Evolutionary conservation across 169 alveolate genomes (phyloP), one percentile per base, ranked within the genome.

Genomic region (Cryptosporidium ubiquitum): DNA sequence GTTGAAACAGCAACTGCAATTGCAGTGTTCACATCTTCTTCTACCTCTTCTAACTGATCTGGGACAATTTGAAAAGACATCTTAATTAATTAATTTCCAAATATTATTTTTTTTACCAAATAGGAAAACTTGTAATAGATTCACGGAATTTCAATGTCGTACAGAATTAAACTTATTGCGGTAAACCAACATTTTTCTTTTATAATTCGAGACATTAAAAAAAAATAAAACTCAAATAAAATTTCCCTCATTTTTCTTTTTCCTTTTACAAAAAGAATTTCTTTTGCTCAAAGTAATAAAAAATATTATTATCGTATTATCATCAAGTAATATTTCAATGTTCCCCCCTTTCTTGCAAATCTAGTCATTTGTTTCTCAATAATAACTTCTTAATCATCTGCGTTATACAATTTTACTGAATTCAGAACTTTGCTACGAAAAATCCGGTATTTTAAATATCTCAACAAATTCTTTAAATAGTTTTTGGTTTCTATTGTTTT

Each of bases 1-100:
- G 89, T 47, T 44, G 75, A 60, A 20, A 79, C 89, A 29, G 89
- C 74, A 26, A 79, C 89, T 26, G 89, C 89, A 61, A 79, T 73
- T 14, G 89, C 89, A 7, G 64, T 58, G 33, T 61, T 79, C n/a
- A 79, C 79, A 31, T 79, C 89, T 14, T 79, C 89, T 26, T 79
- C 89, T 18, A 79, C 89, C 61, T 79, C 89, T 26, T 79, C 89
- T 0, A 79, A 39, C 40, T 58, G 89, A 58, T 61, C 89, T 60
- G 89, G 74, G 39, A 66, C 74, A 37, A 79, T 60, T 61, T 64
- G 73, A 52, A 79, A 79, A 18, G 89, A 66, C 71, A 79, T 79
- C 4, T 64, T 69, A 69, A 37, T 64, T 64, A 37, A 31, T 64
- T 64, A 35, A 4, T 64, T 33, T 5, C 23, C 29, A 64, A 35